Base-by-base conservation (phyloP, 2,329 filamentous ascomycete genomes). In the Colletotrichum cuscutae region DNA sequence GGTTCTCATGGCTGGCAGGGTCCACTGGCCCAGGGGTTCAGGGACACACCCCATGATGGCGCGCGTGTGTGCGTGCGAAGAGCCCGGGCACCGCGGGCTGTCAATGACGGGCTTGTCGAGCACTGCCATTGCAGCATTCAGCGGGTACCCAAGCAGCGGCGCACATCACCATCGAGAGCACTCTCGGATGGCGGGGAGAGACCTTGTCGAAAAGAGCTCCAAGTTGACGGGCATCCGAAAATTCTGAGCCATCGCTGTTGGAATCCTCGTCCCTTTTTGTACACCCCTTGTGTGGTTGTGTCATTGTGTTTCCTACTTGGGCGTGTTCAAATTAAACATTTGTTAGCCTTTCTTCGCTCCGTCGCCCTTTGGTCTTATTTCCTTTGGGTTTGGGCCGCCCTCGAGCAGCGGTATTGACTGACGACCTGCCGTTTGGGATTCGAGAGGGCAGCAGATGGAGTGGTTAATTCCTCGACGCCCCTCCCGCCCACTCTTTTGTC, bases 51-150 rank as follows among this genome's bases (percentile, higher is more conserved):
- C 37, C 54, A 60, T 35, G 54, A 52, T 32, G 37, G 13, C 13
- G 15, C 19, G 37, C 37, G 37, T 19, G 32, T 35, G 63, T 28
- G 53, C 42, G 42, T 49, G 42, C 42, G 42, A 49, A 42, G 22
- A 24, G 22, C 30, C 30, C 46, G 30, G 32, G 22, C 62, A 56
- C 62, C 28, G 62, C 62, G 53, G 54, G 19, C 26, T 54, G 42
- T 22, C 22, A 42, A 37, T 52, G 58, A 37, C n/a, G 28, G 67
- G 32, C 28, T 15, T 54, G 46, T 35, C 42, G 19, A 58, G 24
- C 35, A 42, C 58, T 62, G 69, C 69, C 64, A 71, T 58, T 65
- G 52, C 58, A 63, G 68, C 56, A 65, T 24, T 42, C 52, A 30
- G 26, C 32, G 26, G 61, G 13, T 13, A 37, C 15, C 49, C 52